Evolutionary conservation across 2,329 filamentous ascomycete genomes (phyloP).

Genomic region (Arthrobotrys megalospora): DNA sequence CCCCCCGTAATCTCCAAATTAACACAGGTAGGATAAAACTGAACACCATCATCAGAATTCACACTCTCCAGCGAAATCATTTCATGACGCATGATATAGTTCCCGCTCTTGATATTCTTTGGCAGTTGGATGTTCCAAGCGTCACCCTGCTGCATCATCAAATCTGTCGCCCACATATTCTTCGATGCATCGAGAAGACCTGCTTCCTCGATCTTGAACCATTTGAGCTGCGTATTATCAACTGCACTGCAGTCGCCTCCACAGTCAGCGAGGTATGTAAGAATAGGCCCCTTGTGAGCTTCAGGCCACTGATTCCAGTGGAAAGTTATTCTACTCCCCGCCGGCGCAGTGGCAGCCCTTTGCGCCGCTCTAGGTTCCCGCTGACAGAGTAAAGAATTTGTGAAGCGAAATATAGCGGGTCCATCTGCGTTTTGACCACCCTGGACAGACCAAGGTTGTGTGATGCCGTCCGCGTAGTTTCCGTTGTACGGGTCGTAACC

Average conservation of each 20-base stretch:
- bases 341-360: conserved; percentile 68
- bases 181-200: conserved; percentile 65
- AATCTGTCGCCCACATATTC: conserved; percentile 68
- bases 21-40: conserved; percentile 72
- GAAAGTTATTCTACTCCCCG: conserved; percentile 70
- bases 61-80: conserved; percentile 68
- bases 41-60: conserved; percentile 70
- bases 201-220: conserved; percentile 69
- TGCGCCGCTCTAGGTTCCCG: conserved; percentile 67
- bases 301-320: conserved; percentile 71
- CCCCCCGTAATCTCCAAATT: conserved; percentile 70
- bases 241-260: conserved; percentile 67
- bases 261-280: conserved; percentile 70
- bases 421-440: conserved; percentile 18
- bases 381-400: conserved; percentile 71
- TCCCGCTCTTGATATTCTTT: conserved; percentile 65
- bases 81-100: conserved; percentile 73
- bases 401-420: conserved; percentile 69
- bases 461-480: conserved; percentile 40
- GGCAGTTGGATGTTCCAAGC: conserved; percentile 68
- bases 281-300: conserved; percentile 70
- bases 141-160: conserved; percentile 72
- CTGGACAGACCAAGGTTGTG: conserved; percentile 62
- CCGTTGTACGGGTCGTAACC: conserved; percentile 61
- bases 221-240: conserved; percentile 68